Conservation (phyloP, 2,329 filamentous ascomycete genomes). For the Neopestalotiopsis clavispora region DNA sequence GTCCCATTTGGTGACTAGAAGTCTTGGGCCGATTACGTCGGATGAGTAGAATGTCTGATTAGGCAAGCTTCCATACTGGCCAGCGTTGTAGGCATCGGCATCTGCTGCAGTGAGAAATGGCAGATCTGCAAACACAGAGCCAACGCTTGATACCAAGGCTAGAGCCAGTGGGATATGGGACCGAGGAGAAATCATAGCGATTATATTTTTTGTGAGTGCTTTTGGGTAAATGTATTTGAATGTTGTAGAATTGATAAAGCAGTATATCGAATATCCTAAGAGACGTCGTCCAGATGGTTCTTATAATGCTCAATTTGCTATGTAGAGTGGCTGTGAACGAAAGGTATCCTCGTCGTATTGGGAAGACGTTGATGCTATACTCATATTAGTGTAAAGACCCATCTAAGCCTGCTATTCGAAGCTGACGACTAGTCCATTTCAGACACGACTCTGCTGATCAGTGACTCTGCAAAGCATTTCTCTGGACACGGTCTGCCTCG, state of each 20-base stretch:
- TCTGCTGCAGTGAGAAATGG: background rate
- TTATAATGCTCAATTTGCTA: background rate
- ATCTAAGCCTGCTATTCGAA: background rate
- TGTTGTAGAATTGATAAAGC: background rate
- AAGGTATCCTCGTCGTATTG: background rate
- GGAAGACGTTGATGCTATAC: background rate
- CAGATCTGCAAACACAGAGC: background rate
- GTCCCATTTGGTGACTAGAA: background rate
- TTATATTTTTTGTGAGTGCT: background rate
- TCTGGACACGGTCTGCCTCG: background rate
- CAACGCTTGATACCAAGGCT: background rate
- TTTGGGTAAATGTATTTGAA: background rate
- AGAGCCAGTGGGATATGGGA: background rate
- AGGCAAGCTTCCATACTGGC: background rate
- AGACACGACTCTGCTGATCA: background rate
- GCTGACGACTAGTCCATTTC: background rate
- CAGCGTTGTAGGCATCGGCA: background rate
- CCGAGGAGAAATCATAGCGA: background rate
- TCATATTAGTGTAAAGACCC: background rate
- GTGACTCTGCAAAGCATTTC: background rate
- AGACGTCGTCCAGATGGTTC: background rate
- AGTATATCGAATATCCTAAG: background rate
- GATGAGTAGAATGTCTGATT: slow-evolving; percentile 1
- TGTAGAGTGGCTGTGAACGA: background rate
- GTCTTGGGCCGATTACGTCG: background rate